Percentiles rank a stretch among this genome's conserved stretches.
These are phyloP conservation scores for Talaromyces amestolkiae DNA, from an alignment of 2,329 filamentous ascomycete genomes.

Conservation along the genomic window DNA sequence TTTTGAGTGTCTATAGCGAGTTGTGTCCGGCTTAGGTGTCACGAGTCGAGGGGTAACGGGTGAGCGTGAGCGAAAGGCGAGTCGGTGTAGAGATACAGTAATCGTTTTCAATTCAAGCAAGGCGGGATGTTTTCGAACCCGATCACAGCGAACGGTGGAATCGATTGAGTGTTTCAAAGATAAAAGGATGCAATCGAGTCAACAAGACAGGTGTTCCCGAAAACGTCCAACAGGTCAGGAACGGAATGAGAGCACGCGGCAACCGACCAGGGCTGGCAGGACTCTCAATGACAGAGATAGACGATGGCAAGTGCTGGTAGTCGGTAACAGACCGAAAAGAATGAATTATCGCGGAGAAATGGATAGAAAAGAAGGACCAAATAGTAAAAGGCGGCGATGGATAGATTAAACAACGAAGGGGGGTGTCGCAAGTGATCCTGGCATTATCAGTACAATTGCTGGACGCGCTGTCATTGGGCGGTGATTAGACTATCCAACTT, in stretches of 20 bases:
- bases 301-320: background rate
- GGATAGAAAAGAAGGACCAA: background rate
- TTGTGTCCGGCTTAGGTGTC: background rate
- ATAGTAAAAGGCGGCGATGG: background rate
- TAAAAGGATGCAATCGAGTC: background rate
- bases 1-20: background rate
- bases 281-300: background rate
- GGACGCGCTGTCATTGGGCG: background rate
- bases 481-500: background rate
- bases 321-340: background rate
- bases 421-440: background rate
- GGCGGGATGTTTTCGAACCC: background rate
- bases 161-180: too few species aligned
- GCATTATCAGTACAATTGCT: constrained; percentile 1
- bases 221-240: background rate
- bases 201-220: background rate
- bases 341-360: background rate
- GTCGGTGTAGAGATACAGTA: background rate
- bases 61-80: background rate
- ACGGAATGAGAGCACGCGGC: constrained; percentile 1
- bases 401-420: constrained; percentile 1
- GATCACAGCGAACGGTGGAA: background rate
- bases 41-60: background rate
- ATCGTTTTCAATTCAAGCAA: background rate
- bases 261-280: background rate